Conservation (phyloP, 768 basidiomycete species). For the Tylopilus intermedius region DNA sequence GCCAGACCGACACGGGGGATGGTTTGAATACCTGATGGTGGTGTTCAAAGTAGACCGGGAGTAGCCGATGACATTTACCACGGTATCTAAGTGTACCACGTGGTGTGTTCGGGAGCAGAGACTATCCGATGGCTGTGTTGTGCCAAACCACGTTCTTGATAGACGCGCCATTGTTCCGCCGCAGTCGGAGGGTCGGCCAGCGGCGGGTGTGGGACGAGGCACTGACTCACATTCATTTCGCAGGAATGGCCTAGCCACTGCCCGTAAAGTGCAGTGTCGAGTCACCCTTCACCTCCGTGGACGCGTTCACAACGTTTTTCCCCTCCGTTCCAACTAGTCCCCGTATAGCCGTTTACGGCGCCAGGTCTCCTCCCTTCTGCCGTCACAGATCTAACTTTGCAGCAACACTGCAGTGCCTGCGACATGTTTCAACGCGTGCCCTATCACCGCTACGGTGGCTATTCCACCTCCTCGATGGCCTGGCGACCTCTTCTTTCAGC, state of each 20-base stretch:
- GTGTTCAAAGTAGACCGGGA: too few relatives aligned
- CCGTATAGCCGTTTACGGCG: slow-evolving; percentile 23
- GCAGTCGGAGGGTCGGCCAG: slow-evolving; percentile 13
- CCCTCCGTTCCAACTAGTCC: slow-evolving; percentile 12
- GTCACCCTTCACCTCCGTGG: too few relatives aligned
- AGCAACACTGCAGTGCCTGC: slow-evolving; percentile 29
- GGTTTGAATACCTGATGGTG: too few relatives aligned
- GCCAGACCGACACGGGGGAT: too few relatives aligned
- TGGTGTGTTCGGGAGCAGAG: background rate
- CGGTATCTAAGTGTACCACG: background rate
- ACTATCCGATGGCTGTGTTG: slow-evolving; percentile 15
- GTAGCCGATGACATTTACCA: too few relatives aligned
- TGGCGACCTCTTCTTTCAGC: slow-evolving; percentile 25
- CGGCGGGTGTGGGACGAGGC: slow-evolving; percentile 15
- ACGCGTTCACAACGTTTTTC: too few relatives aligned
- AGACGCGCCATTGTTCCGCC: slow-evolving; percentile 20
- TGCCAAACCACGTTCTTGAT: background rate
- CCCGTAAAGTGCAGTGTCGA: slow-evolving; percentile 13
- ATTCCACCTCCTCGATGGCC: slow-evolving; percentile 24
- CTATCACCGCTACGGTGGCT: slow-evolving; percentile 33
- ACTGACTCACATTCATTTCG: slow-evolving; percentile 24
- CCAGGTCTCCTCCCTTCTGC: slow-evolving; percentile 12
- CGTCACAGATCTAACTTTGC: slow-evolving; percentile 28
- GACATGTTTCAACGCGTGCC: slow-evolving; percentile 32
- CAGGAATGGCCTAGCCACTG: slow-evolving; percentile 19